phyloP scores from a whole-genome alignment of 306 rosid species.

The Fagus sylvatica region DNA sequence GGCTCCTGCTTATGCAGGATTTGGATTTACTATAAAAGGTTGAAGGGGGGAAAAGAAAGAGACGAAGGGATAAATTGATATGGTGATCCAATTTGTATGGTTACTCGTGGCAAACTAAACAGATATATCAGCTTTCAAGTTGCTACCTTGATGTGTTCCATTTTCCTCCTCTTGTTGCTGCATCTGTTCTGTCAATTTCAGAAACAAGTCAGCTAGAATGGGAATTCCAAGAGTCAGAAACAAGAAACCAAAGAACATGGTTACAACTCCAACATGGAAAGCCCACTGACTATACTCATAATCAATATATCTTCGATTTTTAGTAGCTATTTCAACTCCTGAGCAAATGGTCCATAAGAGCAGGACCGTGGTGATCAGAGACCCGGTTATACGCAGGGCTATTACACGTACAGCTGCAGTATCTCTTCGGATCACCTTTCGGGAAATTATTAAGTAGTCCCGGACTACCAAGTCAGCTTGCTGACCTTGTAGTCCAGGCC shows the following conservation, averaged over 20 bases:
- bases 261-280: no score
- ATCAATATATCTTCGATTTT: no score
- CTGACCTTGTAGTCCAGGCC: no score
- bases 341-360: constrained; percentile 40
- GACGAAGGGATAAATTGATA: background rate
- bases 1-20: no score
- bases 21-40: no score
- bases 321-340: constrained; percentile 24
- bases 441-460: no score
- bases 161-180: constrained; percentile 37
- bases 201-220: constrained; percentile 47
- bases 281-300: no score
- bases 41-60: background rate
- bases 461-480: no score
- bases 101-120: constrained; percentile 1
- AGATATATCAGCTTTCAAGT: constrained; percentile 5
- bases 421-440: constrained; percentile 14
- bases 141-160: constrained; percentile 22
- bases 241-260: constrained; percentile 3
- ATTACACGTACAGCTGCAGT: constrained; percentile 13
- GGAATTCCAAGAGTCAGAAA: constrained; percentile 55
- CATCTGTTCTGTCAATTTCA: constrained; percentile 43
- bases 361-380: constrained; percentile 32
- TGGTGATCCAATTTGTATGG: background rate
- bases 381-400: constrained; percentile 23